Evolutionary conservation across 768 basidiomycete genomes (phyloP).

Genomic region (Naganishia randhawae): DNA sequence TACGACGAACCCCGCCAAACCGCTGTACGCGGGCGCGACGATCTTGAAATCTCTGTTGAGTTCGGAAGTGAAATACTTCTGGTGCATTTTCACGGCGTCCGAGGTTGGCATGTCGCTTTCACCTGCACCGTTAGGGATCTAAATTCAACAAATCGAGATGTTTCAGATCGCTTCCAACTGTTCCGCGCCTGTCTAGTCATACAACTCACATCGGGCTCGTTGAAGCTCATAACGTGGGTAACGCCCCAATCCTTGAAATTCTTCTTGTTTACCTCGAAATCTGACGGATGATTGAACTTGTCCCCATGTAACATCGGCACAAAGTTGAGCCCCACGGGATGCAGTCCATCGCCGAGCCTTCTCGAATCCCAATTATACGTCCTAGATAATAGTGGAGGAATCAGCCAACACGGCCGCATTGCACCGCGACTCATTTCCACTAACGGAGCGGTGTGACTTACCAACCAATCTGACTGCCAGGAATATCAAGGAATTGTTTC

Average conservation of each 20-base stretch:
- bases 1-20: conserved; percentile 36
- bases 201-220: conserved; percentile 39
- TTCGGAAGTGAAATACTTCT: conserved; percentile 34
- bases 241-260: conserved; percentile 28
- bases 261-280: background rate
- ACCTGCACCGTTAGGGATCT: background rate
- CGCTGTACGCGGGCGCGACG: conserved; percentile 39
- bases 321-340: background rate
- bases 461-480: conserved; percentile 6
- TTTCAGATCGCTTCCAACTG: background rate
- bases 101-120: conserved; percentile 32
- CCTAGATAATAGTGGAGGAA: background rate
- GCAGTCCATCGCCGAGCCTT: background rate
- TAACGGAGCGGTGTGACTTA: background rate
- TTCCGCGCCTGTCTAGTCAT: background rate
- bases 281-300: background rate
- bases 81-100: conserved; percentile 28
- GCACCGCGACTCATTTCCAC: too few species aligned
- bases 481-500: background rate
- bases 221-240: conserved; percentile 38
- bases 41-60: conserved; percentile 33
- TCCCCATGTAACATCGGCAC: conserved; percentile 3
- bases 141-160: background rate
- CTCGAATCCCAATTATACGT: conserved; percentile 5
- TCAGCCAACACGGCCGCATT: too few species aligned